Evolutionary conservation across 805 yeast species (phyloP), one percentile per base, ranked within the genome.

Genomic region (Suhomyces tanzawaensis): DNA sequence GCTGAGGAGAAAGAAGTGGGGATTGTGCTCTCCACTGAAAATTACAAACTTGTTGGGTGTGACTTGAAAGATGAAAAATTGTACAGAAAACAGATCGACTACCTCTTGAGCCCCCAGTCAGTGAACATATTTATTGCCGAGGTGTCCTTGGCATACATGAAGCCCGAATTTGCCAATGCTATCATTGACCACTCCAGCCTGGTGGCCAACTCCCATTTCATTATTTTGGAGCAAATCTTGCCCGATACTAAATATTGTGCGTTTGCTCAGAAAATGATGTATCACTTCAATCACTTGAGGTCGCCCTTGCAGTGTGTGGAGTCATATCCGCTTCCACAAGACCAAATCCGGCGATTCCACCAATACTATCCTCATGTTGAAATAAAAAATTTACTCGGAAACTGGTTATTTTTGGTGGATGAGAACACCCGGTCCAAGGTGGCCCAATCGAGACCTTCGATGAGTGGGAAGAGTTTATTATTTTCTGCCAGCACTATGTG

Each of bases 71-170:
- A 78, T 47, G 46, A 55, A 2, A 47, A 48, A 1, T 47, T 70
- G 4, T 81, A 74, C 41, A 44, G 58, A 14, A 32, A 43, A 6
- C 60, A 58, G 37, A 37, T 73, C 30, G 34, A 48, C 3, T 19
- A 39, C 2, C 46, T 69, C 11, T 53, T 60, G 7, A 44, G 52
- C 36, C 16, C 51, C 42, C 48, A 60, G n/a, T 49, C 67, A 2
- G 60, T 72, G 4, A 77, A 72, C 32, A 68, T 85, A 2, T 86
- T 82, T 52, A 70, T 87, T 27, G 91, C 95, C 1, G 95, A 85
- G 55, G 95, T 86, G 3, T 85, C 95, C 0, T 60, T 86, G 39
- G 89, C 91, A 0, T 86, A 85, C 55, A 85, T 86, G 93, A 65
- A 71, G 26, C 81, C 84, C 9, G 69, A 69, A 25, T 68, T 71